A percentile compares a stretch with the other conserved stretches of the same genome.
Conservation (phyloP, 2,329 filamentous ascomycete species). For the Calycina herbarum region DNA sequence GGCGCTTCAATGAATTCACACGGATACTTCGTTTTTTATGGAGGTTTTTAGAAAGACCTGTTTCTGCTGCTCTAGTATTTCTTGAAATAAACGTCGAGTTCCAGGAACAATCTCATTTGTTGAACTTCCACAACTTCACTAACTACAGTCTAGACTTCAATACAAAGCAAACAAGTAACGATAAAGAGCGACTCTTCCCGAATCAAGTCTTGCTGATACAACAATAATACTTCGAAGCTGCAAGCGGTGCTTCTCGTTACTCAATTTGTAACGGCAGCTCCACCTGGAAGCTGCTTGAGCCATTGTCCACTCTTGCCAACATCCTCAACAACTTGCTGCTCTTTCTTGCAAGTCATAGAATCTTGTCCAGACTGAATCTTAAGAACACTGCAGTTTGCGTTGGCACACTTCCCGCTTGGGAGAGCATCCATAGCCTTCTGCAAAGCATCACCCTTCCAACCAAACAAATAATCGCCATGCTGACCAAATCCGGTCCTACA, state of each 20-base stretch:
- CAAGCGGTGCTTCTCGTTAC: not conserved
- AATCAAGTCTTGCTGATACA: too few species aligned
- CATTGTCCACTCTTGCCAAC: conserved; percentile 12
- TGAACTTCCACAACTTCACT: too few species aligned
- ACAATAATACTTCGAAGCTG: not conserved
- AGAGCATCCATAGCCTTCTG: conserved; percentile 12
- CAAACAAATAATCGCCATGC: conserved; percentile 17
- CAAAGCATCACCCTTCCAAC: conserved; percentile 13
- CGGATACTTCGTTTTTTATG: too few species aligned
- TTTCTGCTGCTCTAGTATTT: too few species aligned
- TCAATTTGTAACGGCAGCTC: conserved; percentile 10
- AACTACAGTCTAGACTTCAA: too few species aligned
- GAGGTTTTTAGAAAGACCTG: too few species aligned
- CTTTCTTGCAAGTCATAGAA: conserved; percentile 8
- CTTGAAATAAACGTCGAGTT: too few species aligned
- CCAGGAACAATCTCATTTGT: too few species aligned
- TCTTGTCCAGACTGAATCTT: conserved; percentile 9
- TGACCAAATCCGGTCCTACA: conserved; percentile 8
- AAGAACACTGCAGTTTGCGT: conserved; percentile 2
- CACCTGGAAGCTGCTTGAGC: conserved; percentile 17
- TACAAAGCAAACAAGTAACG: too few species aligned
- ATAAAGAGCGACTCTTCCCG: too few species aligned
- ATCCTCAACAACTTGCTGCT: conserved; percentile 4
- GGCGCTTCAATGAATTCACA: too few species aligned
- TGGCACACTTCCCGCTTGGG: conserved; percentile 9